These are phyloP conservation scores for Pulveroboletus ridleyi DNA, from an alignment of 1,284 basidiomycete species.

Conservation along the genomic window DNA sequence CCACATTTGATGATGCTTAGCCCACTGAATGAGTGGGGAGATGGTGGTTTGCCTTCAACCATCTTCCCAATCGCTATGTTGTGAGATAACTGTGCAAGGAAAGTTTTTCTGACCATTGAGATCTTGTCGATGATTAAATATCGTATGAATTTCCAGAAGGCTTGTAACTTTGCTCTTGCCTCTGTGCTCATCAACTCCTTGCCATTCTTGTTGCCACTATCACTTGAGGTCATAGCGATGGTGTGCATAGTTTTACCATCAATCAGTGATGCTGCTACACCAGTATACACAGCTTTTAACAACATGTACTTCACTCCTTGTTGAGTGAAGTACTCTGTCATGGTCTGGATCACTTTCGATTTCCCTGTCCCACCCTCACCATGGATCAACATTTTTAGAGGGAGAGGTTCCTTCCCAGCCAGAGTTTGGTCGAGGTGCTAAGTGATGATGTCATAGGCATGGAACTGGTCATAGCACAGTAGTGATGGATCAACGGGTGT, in stretches of 20 bases:
- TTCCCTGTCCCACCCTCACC: too few relatives aligned
- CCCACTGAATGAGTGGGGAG: background rate
- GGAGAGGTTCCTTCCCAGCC: too few relatives aligned
- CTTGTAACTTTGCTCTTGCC: background rate
- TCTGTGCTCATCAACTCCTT: background rate
- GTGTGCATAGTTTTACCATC: background rate
- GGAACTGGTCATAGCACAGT: background rate
- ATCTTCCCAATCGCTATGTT: background rate
- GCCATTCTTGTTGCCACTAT: background rate
- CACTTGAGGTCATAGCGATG: background rate
- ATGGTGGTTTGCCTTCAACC: background rate
- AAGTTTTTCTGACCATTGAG: background rate
- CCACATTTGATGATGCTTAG: background rate
- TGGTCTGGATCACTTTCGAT: too few relatives aligned
- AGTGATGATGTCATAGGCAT: background rate
- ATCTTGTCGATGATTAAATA: background rate
- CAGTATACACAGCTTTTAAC: background rate
- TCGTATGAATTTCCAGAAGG: background rate
- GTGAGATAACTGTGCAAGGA: too few relatives aligned
- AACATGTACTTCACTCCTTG: background rate
- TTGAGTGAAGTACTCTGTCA: background rate
- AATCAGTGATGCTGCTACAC: background rate
- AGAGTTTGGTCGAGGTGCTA: background rate
- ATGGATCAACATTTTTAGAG: too few relatives aligned
- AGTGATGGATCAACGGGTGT: background rate